phyloP scores from a whole-genome alignment of 495 filamentous ascomycete species.

The Neurospora intermedia region DNA sequence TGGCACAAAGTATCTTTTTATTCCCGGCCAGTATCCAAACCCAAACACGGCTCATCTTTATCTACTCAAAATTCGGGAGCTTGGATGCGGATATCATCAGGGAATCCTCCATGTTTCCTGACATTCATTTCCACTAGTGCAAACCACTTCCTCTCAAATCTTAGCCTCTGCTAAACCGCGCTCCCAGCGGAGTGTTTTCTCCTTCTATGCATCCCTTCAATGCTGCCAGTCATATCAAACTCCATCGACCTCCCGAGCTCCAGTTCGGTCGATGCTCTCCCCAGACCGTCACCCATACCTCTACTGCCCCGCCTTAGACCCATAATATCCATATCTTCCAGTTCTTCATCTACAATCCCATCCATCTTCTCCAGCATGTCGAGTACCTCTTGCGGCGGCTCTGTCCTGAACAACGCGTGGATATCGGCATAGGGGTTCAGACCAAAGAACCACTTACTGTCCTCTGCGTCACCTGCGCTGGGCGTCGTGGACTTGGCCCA shows the following conservation, averaged over 20 bases:
- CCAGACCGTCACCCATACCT: not conserved
- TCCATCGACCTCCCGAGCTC: not conserved
- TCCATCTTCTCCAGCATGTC: constrained; percentile 29
- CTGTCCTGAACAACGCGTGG: constrained; percentile 47
- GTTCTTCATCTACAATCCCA: not conserved
- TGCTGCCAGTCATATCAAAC: not conserved
- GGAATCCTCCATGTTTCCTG: not conserved
- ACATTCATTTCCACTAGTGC: not conserved
- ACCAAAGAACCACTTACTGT: constrained; percentile 39
- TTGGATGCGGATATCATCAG: not conserved
- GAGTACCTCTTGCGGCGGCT: constrained; percentile 42
- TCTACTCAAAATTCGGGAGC: not conserved
- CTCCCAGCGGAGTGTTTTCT: not conserved
- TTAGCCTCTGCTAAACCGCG: not conserved
- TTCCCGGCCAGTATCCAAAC: not conserved
- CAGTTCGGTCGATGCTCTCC: not conserved
- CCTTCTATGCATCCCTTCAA: not conserved
- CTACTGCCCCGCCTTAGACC: not conserved
- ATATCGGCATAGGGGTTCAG: constrained; percentile 50
- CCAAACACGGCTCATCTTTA: not conserved
- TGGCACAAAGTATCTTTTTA: not conserved
- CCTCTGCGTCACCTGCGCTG: not conserved
- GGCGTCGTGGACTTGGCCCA: constrained; percentile 20
- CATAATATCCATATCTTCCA: not conserved
- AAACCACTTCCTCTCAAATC: not conserved